Evolutionary conservation across 306 rosid species (phyloP).

Genomic region (Dryas octopetala): DNA sequence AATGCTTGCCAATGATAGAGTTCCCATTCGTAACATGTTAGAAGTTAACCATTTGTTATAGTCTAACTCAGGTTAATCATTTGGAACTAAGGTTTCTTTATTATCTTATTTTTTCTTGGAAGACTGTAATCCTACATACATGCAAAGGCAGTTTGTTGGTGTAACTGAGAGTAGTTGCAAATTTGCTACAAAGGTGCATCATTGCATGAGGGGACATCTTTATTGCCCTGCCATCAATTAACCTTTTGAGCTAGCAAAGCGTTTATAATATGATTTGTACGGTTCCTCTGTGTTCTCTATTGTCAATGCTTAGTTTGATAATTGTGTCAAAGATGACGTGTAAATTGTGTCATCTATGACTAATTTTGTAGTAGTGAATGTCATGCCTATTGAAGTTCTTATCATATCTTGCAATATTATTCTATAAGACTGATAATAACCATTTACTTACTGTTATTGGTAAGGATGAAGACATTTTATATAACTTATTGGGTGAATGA

Average conservation of each 20-base stretch:
- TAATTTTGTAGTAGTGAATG: no score
- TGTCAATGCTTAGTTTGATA: constrained; percentile 9
- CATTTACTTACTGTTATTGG: no score
- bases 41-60: background rate
- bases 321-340: no score
- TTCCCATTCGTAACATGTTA: no score
- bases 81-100: background rate
- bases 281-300: background rate
- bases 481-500: no score
- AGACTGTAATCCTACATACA: background rate
- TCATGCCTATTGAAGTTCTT: no score
- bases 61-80: constrained; percentile 1
- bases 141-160: background rate
- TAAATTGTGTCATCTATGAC: no score
- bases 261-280: background rate
- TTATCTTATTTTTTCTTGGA: background rate
- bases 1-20: no score
- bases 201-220: constrained; percentile 21
- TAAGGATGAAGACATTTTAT: no score
- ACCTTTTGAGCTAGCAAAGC: constrained; percentile 10
- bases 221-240: background rate
- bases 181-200: background rate
- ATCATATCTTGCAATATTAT: no score
- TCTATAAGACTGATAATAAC: no score
- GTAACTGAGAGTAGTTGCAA: background rate